Base-by-base conservation (phyloP, 2,329 filamentous ascomycete genomes). In the Hymenoscyphus fructigenus region DNA sequence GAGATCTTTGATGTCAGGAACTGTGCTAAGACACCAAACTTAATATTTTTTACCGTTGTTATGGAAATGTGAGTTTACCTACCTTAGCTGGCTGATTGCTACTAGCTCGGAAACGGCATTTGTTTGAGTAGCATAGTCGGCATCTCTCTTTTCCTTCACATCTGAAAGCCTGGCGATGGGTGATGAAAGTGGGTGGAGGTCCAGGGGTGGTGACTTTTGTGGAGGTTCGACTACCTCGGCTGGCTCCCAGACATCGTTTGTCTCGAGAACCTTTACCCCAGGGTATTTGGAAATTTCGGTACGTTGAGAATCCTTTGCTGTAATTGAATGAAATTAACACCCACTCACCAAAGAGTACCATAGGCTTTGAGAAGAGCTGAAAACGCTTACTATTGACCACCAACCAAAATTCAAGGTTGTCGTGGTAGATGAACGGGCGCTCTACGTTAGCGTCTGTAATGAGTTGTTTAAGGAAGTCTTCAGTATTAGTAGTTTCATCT, bases 251-350 rank as follows among this genome's bases (percentile, higher is more conserved):
- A 20, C 50, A 26, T 56, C 28, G 12, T 58, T 58, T 32, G 28
- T 23, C 26, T 36, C 56, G 17, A 58, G 23, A 36, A 20, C 1
- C n/a, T 58, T 58, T 20, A 61, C 59, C 29, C 59, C 59, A 5
- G 59, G 44, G 28, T 61, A 26, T 55, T 61, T 61, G 41, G 17
- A 10, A 28, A 38, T 44, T 28, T 61, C 15, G 15, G 50, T 20
- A 23, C 28, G 58, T 20, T 60, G 58, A 50, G 58, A 38, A 29
- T 44, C 38, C 32, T 4, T 34, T 34, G 32, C 32, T 34, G 32
- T 34, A 44, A n/a, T 17, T n/a, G n/a, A 17, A 17, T 44, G 15
- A 17, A 6, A 15, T 44, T n/a, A n/a, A 5, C 7, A 44, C 38
- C 15, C 7, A 17, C 1, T 44, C 15, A 44, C 15, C n/a, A 2